Conservation (phyloP, 169 alveolate genomes). For the Eimeria tenella region DNA sequence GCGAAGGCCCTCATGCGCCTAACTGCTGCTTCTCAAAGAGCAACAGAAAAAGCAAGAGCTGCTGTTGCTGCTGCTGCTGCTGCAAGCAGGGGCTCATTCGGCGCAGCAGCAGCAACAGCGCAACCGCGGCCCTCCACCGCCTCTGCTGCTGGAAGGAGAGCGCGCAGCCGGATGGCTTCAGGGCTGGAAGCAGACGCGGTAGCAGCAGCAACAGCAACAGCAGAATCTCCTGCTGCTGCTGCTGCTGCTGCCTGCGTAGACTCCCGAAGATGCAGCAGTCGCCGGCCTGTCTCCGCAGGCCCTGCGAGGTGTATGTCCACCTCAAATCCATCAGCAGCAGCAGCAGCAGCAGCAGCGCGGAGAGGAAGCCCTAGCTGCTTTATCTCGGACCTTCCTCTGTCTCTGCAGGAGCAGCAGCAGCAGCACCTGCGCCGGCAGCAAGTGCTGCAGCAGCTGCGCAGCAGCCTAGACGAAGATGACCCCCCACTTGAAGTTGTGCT, state of each 20-base stretch:
- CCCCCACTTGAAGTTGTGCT: slow-evolving; percentile 17
- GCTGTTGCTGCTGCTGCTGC: slow-evolving; percentile 40
- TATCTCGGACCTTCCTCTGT: too few relatives aligned
- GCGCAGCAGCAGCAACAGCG: background rate
- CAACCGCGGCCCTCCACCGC: slow-evolving; percentile 36
- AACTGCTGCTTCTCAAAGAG: background rate
- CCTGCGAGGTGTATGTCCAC: background rate
- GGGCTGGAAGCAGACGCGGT: background rate
- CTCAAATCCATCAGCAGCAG: background rate
- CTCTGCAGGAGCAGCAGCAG: slow-evolving; percentile 41
- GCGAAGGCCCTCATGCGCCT: slow-evolving; percentile 21
- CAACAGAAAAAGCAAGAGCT: background rate
- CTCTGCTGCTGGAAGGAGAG: background rate
- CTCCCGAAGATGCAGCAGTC: background rate
- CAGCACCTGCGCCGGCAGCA: background rate
- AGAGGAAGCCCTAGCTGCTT: background rate
- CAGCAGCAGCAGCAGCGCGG: background rate
- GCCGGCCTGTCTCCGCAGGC: slow-evolving; percentile 16
- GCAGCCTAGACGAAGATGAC: slow-evolving; percentile 3
- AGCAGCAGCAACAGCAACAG: background rate
- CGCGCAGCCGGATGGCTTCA: background rate
- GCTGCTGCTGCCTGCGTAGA: background rate
- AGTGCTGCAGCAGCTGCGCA: background rate
- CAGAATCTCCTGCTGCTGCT: background rate
- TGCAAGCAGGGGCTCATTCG: background rate